Conservation (phyloP, 169 alveolate genomes). For the Babesia bigemina region DNA sequence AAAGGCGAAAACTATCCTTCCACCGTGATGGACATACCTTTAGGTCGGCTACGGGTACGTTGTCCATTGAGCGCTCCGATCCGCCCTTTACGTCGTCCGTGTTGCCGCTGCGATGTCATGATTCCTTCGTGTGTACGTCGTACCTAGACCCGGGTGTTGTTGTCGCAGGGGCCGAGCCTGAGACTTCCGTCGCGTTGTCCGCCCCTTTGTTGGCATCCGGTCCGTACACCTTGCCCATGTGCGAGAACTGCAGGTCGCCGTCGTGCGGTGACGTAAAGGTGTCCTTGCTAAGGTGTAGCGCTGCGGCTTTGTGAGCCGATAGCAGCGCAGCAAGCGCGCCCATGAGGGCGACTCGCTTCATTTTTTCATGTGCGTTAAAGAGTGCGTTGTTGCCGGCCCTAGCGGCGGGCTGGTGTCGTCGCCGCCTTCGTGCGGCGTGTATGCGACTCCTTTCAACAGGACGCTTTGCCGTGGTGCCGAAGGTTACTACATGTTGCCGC, state of each 20-base stretch:
- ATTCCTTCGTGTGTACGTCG: not conserved
- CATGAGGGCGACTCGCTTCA: not conserved
- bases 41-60: constrained; percentile 25
- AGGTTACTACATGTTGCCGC: not conserved
- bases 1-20: too few species aligned
- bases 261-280: constrained; percentile 4
- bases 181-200: not conserved
- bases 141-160: not conserved
- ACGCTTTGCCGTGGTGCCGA: not conserved
- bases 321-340: constrained; percentile 2
- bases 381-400: not conserved
- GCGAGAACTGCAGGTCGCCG: constrained; percentile 35
- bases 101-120: not conserved
- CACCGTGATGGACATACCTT: constrained; percentile 3
- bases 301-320: constrained; percentile 3
- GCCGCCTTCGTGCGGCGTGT: not conserved
- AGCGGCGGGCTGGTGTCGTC: not conserved
- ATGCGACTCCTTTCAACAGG: not conserved
- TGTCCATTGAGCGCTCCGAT: constrained; percentile 31
- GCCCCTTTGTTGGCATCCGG: not conserved
- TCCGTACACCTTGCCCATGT: constrained; percentile 23
- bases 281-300: constrained; percentile 16
- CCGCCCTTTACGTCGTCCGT: constrained; percentile 17
- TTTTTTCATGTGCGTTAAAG: constrained; percentile 1
- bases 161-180: not conserved